A percentile compares a stretch with the other conserved stretches of the same genome.
phyloP scores from a whole-genome alignment of 371 early-diverging fungal genomes.

The Mucor racemosus region DNA sequence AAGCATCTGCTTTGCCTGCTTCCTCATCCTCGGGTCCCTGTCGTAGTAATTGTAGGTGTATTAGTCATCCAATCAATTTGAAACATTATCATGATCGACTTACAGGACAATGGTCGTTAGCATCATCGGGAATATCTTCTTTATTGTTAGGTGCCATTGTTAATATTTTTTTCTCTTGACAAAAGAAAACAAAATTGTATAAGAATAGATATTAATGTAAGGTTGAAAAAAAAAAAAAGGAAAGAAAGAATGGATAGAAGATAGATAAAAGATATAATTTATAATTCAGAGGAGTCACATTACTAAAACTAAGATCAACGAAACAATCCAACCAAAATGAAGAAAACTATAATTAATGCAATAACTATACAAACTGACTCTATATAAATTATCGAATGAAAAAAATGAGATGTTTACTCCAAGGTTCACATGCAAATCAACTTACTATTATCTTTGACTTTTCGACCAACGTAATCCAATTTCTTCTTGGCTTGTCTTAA shows the following conservation, averaged over 20 bases:
- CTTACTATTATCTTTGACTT: slow-evolving; percentile 56
- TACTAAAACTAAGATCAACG: slow-evolving; percentile 2
- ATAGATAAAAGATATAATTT: neutral
- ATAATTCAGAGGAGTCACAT: neutral
- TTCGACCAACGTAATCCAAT: slow-evolving; percentile 46
- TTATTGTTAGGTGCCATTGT: slow-evolving; percentile 15
- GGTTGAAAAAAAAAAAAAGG: slow-evolving; percentile 7
- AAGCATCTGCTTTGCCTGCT: slow-evolving; percentile 93
- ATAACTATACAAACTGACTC: slow-evolving; percentile 54
- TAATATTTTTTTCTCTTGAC: neutral
- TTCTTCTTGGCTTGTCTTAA: slow-evolving; percentile 62
- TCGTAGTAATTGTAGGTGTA: neutral
- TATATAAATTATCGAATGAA: neutral
- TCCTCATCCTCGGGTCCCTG: slow-evolving; percentile 85
- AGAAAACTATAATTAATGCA: slow-evolving; percentile 48
- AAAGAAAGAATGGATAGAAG: neutral
- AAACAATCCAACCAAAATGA: slow-evolving; percentile 47
- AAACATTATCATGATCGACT: slow-evolving; percentile 6
- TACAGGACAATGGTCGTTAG: slow-evolving; percentile 77
- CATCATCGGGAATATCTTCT: slow-evolving; percentile 57
- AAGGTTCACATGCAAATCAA: neutral
- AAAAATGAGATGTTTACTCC: slow-evolving; percentile 16
- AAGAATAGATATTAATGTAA: slow-evolving; percentile 1
- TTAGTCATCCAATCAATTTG: slow-evolving; percentile 9
- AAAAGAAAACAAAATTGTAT: neutral